These are phyloP conservation scores for Cyclocybe cylindracea DNA, from an alignment of 768 basidiomycete genomes.

Conservation along the genomic window DNA sequence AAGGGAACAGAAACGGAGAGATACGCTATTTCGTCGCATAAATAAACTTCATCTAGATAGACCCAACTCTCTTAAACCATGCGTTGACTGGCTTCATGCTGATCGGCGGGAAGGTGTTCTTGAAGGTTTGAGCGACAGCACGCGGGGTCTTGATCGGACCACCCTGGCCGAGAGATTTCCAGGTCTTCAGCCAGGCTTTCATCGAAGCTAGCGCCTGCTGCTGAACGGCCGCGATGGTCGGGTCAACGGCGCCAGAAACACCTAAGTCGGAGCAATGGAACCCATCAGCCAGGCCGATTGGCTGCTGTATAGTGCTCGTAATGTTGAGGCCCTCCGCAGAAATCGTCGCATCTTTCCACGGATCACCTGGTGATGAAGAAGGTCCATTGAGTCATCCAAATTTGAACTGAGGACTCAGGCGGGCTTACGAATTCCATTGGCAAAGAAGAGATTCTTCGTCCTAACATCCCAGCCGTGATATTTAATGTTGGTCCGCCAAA, in stretches of 20 bases:
- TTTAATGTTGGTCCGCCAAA: slow-evolving; percentile 40
- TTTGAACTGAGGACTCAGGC: not conserved
- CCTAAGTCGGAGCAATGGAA: slow-evolving; percentile 70
- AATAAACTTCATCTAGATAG: slow-evolving; percentile 8
- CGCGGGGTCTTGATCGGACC: slow-evolving; percentile 9
- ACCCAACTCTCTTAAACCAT: slow-evolving; percentile 30
- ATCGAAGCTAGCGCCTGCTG: slow-evolving; percentile 50
- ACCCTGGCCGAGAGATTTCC: slow-evolving; percentile 20
- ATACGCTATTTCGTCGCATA: too few species aligned
- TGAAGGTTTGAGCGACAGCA: slow-evolving; percentile 12
- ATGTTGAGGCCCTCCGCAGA: slow-evolving; percentile 53
- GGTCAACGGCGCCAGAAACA: slow-evolving; percentile 43
- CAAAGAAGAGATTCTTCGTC: slow-evolving; percentile 63
- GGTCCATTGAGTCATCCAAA: not conserved
- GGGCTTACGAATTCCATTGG: slow-evolving; percentile 62
- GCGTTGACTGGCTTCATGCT: slow-evolving; percentile 34
- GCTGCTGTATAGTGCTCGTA: slow-evolving; percentile 51
- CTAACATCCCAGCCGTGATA: slow-evolving; percentile 68
- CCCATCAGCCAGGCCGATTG: slow-evolving; percentile 58
- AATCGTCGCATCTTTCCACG: slow-evolving; percentile 71
- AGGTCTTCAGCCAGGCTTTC: slow-evolving; percentile 50
- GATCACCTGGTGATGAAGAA: slow-evolving; percentile 50
- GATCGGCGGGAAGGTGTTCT: not conserved
- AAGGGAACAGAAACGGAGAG: too few species aligned
- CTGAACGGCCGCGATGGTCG: slow-evolving; percentile 57